These are phyloP conservation scores for Trametes coccinea DNA, from an alignment of 768 basidiomycete genomes.

Conservation along the genomic window DNA sequence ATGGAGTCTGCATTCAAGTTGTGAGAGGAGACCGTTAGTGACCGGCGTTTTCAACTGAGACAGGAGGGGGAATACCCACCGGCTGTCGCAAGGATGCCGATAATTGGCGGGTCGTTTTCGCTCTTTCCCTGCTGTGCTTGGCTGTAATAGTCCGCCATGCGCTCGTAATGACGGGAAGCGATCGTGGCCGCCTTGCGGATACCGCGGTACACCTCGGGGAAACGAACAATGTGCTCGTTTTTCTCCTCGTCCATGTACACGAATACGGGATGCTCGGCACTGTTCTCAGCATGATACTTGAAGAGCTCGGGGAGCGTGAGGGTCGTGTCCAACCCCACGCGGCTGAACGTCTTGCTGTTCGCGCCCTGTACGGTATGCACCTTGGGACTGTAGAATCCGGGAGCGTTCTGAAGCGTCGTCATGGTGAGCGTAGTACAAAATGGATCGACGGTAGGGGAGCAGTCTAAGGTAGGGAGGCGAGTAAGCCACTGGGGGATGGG, in stretches of 20 bases:
- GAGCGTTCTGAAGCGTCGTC: slow-evolving; percentile 6
- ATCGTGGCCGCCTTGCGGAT: slow-evolving; percentile 31
- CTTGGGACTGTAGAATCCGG: slow-evolving; percentile 13
- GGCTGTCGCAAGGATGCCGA: slow-evolving; percentile 28
- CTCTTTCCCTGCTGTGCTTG: slow-evolving; percentile 2
- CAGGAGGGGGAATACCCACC: slow-evolving; percentile 7
- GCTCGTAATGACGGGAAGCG: slow-evolving; percentile 16
- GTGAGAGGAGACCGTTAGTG: not conserved
- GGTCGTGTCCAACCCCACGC: slow-evolving; percentile 36
- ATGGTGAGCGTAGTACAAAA: not conserved
- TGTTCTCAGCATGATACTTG: slow-evolving; percentile 37
- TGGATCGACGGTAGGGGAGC: not conserved
- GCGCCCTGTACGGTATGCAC: slow-evolving; percentile 29
- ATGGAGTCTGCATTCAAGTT: slow-evolving; percentile 27
- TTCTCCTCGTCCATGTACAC: slow-evolving; percentile 25
- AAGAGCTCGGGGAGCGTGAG: slow-evolving; percentile 37
- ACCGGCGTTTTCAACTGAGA: not conserved
- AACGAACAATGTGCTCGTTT: slow-evolving; percentile 24
- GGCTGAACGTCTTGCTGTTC: slow-evolving; percentile 32
- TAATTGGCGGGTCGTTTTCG: slow-evolving; percentile 20
- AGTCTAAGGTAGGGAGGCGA: not conserved
- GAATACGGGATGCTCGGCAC: slow-evolving; percentile 36
- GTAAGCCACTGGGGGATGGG: not conserved
- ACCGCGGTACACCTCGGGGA: slow-evolving; percentile 29
- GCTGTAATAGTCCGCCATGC: slow-evolving; percentile 3